Conservation (phyloP, 1,284 basidiomycete species). For the Agaricales sp. region DNA sequence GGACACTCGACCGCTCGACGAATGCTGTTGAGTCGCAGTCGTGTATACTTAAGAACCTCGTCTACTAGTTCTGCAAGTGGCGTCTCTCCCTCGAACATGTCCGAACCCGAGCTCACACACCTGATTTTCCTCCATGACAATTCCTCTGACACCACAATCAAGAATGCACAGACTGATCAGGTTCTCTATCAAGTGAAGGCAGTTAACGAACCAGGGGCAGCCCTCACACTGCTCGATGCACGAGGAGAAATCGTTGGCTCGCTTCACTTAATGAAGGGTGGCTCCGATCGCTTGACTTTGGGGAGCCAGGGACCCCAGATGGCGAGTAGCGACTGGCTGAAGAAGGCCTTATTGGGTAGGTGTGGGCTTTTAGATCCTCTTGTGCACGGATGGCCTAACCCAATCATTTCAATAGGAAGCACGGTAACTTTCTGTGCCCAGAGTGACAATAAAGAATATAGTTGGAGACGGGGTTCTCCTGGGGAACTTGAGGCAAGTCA, state of each 20-base stretch:
- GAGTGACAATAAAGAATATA: no score
- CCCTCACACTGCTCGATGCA: conserved; percentile 23
- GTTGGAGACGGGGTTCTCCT: no score
- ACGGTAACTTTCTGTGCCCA: no score
- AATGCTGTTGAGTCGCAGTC: background rate
- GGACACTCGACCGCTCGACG: no score
- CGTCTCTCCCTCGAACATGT: background rate
- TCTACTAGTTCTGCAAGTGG: background rate
- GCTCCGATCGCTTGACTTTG: conserved; percentile 22
- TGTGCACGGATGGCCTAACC: conserved; percentile 16
- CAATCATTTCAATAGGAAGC: conserved; percentile 26
- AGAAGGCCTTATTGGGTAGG: conserved; percentile 32
- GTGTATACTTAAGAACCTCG: background rate
- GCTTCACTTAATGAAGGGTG: conserved; percentile 23
- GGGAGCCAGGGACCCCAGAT: conserved; percentile 15
- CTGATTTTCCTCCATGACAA: conserved; percentile 31
- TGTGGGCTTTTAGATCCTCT: conserved; percentile 1
- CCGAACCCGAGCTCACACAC: conserved; percentile 5
- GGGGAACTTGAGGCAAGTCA: no score
- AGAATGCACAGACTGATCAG: conserved; percentile 21
- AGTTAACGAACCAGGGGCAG: conserved; percentile 19
- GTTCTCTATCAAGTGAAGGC: conserved; percentile 30
- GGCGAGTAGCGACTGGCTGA: conserved; percentile 28
- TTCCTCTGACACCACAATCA: conserved; percentile 30
- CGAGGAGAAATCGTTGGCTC: conserved; percentile 21